A percentile compares a stretch with the other conserved stretches of the same genome.
Conservation (phyloP, 73 alveolate species). For the Tetrahymena thermophila region DNA sequence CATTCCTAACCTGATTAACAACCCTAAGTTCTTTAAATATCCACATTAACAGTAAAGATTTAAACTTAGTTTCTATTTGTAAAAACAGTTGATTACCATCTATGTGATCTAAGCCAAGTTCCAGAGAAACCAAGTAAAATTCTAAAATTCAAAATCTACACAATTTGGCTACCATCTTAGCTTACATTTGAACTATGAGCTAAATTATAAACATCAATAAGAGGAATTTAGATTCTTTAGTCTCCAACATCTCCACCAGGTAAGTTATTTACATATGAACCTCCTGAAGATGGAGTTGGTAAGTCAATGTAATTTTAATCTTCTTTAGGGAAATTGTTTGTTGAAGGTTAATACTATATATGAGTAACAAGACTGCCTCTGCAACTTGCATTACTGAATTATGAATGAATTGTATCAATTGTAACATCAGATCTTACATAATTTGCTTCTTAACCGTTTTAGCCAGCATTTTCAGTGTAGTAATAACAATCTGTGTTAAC, state of each 20-base stretch:
- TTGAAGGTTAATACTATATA: not conserved
- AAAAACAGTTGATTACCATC: not conserved
- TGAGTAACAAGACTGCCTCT: not conserved
- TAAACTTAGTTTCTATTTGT: not conserved
- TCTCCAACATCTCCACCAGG: not conserved
- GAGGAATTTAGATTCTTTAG: not conserved
- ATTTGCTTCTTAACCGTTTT: not conserved
- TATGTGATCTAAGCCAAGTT: not conserved
- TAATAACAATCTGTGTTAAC: not conserved
- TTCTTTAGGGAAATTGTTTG: not conserved
- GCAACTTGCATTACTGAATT: not conserved
- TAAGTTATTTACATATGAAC: not conserved
- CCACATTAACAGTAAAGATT: not conserved
- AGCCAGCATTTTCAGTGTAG: not conserved
- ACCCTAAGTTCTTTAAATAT: not conserved
- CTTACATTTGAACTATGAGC: not conserved
- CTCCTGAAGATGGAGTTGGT: not conserved
- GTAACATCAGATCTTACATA: not conserved
- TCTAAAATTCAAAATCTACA: not conserved
- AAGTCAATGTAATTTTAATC: not conserved
- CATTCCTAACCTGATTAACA: not conserved
- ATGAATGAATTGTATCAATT: not conserved
- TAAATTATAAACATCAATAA: not conserved
- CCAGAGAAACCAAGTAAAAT: not conserved
- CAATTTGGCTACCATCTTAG: not conserved